A percentile compares a stretch with the other conserved stretches of the same genome.
Evolutionary conservation across 169 alveolate genomes (phyloP).

Genomic region (Cryptosporidium felis): DNA sequence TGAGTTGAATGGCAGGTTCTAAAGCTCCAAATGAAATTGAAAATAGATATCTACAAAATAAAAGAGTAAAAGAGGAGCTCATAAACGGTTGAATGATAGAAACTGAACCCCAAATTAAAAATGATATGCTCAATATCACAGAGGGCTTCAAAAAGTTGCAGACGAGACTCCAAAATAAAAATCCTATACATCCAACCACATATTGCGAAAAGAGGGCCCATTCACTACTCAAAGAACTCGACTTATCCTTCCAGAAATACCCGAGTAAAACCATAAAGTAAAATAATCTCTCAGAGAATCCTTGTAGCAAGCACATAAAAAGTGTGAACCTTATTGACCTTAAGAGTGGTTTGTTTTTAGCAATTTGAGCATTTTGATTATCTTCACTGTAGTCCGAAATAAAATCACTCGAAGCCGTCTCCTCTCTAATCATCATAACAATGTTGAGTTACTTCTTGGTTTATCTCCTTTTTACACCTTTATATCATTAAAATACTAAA

Average conservation of each 20-base stretch:
- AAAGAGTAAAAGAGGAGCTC: background rate
- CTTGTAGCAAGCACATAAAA: slow-evolving; percentile 33
- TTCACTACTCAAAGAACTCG: background rate
- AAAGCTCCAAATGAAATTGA: slow-evolving; percentile 26
- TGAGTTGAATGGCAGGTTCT: slow-evolving; percentile 21
- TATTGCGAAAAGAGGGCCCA: slow-evolving; percentile 13
- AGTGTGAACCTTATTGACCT: slow-evolving; percentile 10
- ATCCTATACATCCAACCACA: slow-evolving; percentile 42
- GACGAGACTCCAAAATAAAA: slow-evolving; percentile 45
- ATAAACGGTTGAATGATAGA: slow-evolving; percentile 17
- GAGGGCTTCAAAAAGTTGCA: slow-evolving; percentile 13
- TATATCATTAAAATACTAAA: too few relatives aligned
- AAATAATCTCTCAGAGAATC: slow-evolving; percentile 36
- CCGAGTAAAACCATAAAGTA: slow-evolving; percentile 3
- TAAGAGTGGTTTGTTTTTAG: background rate
- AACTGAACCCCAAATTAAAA: slow-evolving; percentile 26
- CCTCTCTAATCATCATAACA: slow-evolving; percentile 24
- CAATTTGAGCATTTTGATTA: background rate
- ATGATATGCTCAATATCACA: slow-evolving; percentile 14
- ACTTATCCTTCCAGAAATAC: background rate
- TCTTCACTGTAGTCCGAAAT: slow-evolving; percentile 8
- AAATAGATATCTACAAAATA: background rate
- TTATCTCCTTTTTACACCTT: too few relatives aligned
- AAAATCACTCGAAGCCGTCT: slow-evolving; percentile 6
- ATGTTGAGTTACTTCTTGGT: too few relatives aligned